Evolutionary conservation across 2,329 filamentous ascomycete species (phyloP), one percentile per base, ranked within the genome.

Genomic region (Saccharata proteae): DNA sequence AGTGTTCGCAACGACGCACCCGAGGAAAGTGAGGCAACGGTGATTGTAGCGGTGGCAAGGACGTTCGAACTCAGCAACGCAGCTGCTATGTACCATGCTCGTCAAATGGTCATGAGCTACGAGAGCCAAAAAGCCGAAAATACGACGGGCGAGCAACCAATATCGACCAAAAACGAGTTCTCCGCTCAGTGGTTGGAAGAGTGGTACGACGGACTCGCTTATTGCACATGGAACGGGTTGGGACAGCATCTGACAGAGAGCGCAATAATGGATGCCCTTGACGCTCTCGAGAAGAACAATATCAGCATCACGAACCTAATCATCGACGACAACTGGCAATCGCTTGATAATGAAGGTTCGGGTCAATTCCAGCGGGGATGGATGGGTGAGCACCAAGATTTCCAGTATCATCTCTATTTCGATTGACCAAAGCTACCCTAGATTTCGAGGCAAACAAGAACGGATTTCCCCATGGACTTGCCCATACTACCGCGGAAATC

Each of bases 271-370:
- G 55, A 74, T 23, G 84, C 86, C 2, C 62, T 96, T 1, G 73
- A 84, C 36, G 66, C 69, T 2, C 61, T 98, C 8, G 69, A 76
- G 4, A 62, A 74, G 17, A 69, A 80, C 34, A 70, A 77, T 1
- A 82, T 98, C 46, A 75, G 79, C 24, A 59, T 96, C 26, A 77
- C 75, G 1, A 93, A 77, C 46, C 65, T 98, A 2, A 93, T 96
- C 38, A 93, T 98, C 39, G 90, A 98, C 44, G 90, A 98, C 49
- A 93, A 92, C 45, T 98, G 90, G 90, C 86, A 93, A 54, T 73
- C 78, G 6, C 67, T 93, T 5, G 48, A 59, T 29, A 61, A 63
- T 16, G 59, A 67, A 39, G 68, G 64, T 4, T 55, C 64, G 10
- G 56, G 54, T 1, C 67, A 71, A 40, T 67, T 66, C 40, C 48